Conservation (phyloP, 1,284 basidiomycete genomes). For the Albatrellus sp. region DNA sequence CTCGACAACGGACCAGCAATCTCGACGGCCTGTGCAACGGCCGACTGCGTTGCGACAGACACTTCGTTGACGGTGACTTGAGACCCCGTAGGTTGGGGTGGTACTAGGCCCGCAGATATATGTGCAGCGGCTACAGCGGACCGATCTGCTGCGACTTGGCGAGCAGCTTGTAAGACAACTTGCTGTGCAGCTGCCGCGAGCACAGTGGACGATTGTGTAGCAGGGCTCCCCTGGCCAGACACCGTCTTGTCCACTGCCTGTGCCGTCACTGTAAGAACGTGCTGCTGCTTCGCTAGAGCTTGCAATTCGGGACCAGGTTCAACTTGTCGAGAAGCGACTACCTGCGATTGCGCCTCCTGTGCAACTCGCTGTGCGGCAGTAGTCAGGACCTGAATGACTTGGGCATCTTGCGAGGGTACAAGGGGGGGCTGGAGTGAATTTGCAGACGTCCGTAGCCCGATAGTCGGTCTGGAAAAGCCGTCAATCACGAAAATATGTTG, state of each 20-base stretch:
- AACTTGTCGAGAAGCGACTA: slow-evolving; percentile 37
- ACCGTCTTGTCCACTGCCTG: slow-evolving; percentile 60
- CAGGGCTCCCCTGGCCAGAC: slow-evolving; percentile 31
- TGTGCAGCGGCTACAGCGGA: slow-evolving; percentile 28
- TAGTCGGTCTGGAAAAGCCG: background rate
- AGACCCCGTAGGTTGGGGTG: slow-evolving; percentile 28
- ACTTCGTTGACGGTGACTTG: slow-evolving; percentile 67
- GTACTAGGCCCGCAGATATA: slow-evolving; percentile 25
- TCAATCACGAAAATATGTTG: background rate
- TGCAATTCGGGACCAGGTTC: slow-evolving; percentile 40
- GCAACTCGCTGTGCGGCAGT: slow-evolving; percentile 64
- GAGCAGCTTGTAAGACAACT: slow-evolving; percentile 67
- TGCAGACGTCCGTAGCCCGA: slow-evolving; percentile 13
- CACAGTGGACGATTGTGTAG: slow-evolving; percentile 27
- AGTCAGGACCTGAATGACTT: slow-evolving; percentile 65
- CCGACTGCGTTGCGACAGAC: slow-evolving; percentile 63
- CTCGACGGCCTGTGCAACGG: slow-evolving; percentile 58
- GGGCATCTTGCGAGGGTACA: slow-evolving; percentile 32
- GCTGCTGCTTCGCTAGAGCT: slow-evolving; percentile 65
- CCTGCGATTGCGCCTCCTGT: slow-evolving; percentile 57
- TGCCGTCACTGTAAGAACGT: slow-evolving; percentile 65
- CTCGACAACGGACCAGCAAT: slow-evolving; percentile 47
- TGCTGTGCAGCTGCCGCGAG: slow-evolving; percentile 64
- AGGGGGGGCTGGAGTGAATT: slow-evolving; percentile 15
- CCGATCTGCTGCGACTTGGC: slow-evolving; percentile 46